phyloP scores from a whole-genome alignment of 164 flowering plant species.

The Liriodendron chinense region DNA sequence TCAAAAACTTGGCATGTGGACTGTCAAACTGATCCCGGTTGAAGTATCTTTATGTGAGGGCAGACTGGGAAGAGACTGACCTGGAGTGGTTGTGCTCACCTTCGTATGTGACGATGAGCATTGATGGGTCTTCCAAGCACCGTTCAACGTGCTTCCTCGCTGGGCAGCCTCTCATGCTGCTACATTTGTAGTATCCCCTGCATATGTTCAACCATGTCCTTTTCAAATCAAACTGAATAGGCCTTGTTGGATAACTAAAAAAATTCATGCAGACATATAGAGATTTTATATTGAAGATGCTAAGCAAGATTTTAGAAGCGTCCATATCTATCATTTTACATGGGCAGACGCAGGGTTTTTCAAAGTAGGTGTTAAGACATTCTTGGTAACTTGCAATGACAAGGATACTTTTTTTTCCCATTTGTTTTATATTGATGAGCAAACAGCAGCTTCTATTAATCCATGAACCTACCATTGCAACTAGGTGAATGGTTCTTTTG shows the following conservation, averaged over 20 bases:
- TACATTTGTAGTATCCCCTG: slow-evolving; percentile 96
- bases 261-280: too few relatives aligned
- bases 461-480: too few relatives aligned
- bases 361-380: neutral
- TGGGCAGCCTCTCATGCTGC: slow-evolving; percentile 94
- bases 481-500: too few relatives aligned
- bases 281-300: too few relatives aligned
- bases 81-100: slow-evolving; percentile 88
- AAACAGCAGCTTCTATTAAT: too few relatives aligned
- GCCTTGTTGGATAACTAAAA: too few relatives aligned
- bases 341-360: neutral
- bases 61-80: slow-evolving; percentile 49
- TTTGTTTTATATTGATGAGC: too few relatives aligned
- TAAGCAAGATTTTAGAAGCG: too few relatives aligned
- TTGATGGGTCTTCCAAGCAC: slow-evolving; percentile 80
- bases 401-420: neutral
- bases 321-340: too few relatives aligned
- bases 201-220: slow-evolving; percentile 13
- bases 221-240: too few relatives aligned
- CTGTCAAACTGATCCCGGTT: neutral
- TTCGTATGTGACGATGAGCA: slow-evolving; percentile 90
- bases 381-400: too few relatives aligned
- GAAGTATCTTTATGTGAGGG: slow-evolving; percentile 32
- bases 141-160: slow-evolving; percentile 96
- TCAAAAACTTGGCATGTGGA: neutral